These are phyloP conservation scores for Microcera coccophila DNA, from an alignment of 2,329 filamentous ascomycete species.

Conservation along the genomic window DNA sequence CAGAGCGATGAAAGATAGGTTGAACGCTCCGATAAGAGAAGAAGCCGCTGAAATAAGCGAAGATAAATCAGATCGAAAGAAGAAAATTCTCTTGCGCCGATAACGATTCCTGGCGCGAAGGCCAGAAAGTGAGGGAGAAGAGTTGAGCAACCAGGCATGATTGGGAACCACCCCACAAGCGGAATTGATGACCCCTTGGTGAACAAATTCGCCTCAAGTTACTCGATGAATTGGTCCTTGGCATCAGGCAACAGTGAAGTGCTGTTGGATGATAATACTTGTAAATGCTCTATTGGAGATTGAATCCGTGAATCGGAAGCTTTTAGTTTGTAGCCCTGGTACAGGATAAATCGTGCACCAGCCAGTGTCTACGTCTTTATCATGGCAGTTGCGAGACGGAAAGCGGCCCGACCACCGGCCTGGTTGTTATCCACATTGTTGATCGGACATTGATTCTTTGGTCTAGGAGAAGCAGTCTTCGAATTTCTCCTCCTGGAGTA, in stretches of 20 bases:
- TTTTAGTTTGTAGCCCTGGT: no score
- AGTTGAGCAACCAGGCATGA: neutral
- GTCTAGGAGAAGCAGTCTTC: conserved; percentile 2
- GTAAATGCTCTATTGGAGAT: neutral
- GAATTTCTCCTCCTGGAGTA: conserved; percentile 9
- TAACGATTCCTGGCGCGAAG: neutral
- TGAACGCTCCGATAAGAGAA: neutral
- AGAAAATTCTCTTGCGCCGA: neutral
- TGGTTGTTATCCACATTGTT: conserved; percentile 2
- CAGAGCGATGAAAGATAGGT: conserved; percentile 21
- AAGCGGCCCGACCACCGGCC: neutral
- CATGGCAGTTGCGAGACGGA: neutral
- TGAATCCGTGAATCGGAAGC: conserved; percentile 10
- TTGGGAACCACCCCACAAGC: neutral
- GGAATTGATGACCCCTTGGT: neutral
- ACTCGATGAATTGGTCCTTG: conserved; percentile 3
- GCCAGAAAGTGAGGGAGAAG: neutral
- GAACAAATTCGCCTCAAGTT: conserved; percentile 9
- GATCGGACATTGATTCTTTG: no score
- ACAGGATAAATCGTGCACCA: no score
- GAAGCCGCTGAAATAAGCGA: neutral
- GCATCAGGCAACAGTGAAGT: conserved; percentile 19
- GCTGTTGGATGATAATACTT: conserved; percentile 15
- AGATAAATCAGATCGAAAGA: neutral
- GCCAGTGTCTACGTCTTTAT: no score